phyloP scores from a whole-genome alignment of 495 filamentous ascomycete genomes.

The Podospora conica region DNA sequence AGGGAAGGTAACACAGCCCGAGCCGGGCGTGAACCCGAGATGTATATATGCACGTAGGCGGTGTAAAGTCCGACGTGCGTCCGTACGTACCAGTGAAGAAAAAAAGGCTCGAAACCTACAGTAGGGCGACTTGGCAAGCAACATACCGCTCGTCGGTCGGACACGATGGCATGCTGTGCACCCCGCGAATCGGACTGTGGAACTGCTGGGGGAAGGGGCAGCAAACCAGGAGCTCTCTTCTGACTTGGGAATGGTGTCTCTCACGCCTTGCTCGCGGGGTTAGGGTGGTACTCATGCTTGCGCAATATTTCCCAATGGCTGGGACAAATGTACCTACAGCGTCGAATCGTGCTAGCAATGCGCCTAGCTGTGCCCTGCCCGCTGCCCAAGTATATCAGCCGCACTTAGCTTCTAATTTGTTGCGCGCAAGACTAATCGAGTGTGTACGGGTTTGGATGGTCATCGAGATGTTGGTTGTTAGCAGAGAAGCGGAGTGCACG shows the following conservation, averaged over 20 bases:
- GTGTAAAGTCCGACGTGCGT: background rate
- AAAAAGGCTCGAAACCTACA: background rate
- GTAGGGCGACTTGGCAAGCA: background rate
- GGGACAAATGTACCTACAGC: background rate
- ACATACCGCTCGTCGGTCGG: background rate
- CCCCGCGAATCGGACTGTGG: background rate
- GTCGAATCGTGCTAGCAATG: background rate
- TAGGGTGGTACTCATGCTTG: background rate
- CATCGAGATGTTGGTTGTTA: background rate
- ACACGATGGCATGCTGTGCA: background rate
- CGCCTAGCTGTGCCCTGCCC: background rate
- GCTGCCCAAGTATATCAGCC: background rate
- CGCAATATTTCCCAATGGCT: background rate
- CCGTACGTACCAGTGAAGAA: background rate
- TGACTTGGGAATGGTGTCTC: background rate
- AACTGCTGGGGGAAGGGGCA: background rate
- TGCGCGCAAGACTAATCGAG: background rate
- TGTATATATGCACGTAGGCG: background rate
- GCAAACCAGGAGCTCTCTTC: background rate
- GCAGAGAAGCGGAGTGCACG: background rate
- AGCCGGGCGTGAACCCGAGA: background rate
- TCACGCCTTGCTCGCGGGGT: background rate
- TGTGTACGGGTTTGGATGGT: background rate
- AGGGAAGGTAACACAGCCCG: constrained; percentile 5
- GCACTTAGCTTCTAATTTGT: background rate